Percentiles rank a stretch among this genome's conserved stretches.
phyloP scores from a whole-genome alignment of 75 land plant species.

The Pinus tabuliformis region DNA sequence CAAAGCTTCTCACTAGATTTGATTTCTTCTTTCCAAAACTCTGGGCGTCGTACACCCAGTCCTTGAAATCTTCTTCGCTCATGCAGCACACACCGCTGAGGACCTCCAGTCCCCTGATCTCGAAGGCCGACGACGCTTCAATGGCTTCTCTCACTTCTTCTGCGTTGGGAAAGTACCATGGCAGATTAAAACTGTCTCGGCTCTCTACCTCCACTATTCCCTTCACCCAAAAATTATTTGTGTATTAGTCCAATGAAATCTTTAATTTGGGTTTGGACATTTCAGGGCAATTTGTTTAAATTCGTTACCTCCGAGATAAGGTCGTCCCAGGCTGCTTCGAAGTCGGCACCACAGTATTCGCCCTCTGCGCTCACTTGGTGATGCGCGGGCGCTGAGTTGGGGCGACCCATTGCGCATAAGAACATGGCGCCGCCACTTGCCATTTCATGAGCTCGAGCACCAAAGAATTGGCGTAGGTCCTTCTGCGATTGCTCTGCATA shows the following conservation, averaged over 20 bases:
- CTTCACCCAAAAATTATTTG: not conserved
- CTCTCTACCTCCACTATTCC: constrained; percentile 5
- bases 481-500: not conserved
- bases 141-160: constrained; percentile 7
- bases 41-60: not conserved
- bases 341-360: constrained; percentile 3
- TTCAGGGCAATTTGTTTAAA: not conserved
- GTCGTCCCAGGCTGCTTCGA: constrained; percentile 14
- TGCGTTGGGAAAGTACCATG: constrained; percentile 11
- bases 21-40: not conserved
- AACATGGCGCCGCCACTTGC: not conserved
- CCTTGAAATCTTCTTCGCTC: not conserved
- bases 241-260: no score
- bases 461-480: not conserved
- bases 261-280: no score
- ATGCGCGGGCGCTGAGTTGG: not conserved
- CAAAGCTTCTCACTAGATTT: not conserved
- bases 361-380: not conserved
- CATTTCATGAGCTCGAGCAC: not conserved
- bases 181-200: constrained; percentile 14
- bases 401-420: not conserved
- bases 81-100: not conserved
- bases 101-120: constrained; percentile 5
- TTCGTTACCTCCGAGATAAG: constrained; percentile 15
- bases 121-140: constrained; percentile 4